Conservation (phyloP, 108 stramenopile genomes). For the Pseudonitzschia multiseries region DNA sequence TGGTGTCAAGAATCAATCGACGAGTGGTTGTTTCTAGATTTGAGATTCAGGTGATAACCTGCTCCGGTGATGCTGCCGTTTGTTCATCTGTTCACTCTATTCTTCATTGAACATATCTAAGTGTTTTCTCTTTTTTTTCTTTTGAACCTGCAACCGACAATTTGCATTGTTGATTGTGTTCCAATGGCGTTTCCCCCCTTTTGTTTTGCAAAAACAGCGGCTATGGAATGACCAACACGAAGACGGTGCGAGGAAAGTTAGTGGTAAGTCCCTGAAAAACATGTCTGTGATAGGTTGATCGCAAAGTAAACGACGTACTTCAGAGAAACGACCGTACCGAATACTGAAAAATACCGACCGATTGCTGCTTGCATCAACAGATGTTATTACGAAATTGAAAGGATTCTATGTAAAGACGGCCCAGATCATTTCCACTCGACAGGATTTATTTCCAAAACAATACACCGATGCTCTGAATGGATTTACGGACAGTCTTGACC, state of each 20-base stretch:
- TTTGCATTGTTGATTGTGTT: background rate
- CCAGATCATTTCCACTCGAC: constrained; percentile 62
- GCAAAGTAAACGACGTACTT: background rate
- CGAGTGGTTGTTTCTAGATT: no score
- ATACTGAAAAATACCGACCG: background rate
- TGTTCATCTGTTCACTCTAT: no score
- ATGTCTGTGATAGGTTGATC: background rate
- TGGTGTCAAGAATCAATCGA: no score
- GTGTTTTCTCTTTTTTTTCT: no score
- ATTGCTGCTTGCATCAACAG: background rate
- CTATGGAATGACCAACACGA: constrained; percentile 73
- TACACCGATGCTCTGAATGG: constrained; percentile 81
- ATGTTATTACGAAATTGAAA: constrained; percentile 82
- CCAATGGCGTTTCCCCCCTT: no score
- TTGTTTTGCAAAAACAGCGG: background rate
- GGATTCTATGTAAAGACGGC: constrained; percentile 96
- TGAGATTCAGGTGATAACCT: no score
- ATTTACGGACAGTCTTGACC: constrained; percentile 90
- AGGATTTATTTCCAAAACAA: constrained; percentile 89
- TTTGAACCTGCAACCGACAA: no score
- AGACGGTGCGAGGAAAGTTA: constrained; percentile 73
- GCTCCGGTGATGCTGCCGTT: no score
- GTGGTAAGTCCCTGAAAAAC: background rate
- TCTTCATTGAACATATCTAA: no score
- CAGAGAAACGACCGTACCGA: background rate